A percentile compares a stretch with the other conserved stretches of the same genome.
Evolutionary conservation across 139 green algal genomes (phyloP).

Genomic region (Deuterostichococcus epilithicus): DNA sequence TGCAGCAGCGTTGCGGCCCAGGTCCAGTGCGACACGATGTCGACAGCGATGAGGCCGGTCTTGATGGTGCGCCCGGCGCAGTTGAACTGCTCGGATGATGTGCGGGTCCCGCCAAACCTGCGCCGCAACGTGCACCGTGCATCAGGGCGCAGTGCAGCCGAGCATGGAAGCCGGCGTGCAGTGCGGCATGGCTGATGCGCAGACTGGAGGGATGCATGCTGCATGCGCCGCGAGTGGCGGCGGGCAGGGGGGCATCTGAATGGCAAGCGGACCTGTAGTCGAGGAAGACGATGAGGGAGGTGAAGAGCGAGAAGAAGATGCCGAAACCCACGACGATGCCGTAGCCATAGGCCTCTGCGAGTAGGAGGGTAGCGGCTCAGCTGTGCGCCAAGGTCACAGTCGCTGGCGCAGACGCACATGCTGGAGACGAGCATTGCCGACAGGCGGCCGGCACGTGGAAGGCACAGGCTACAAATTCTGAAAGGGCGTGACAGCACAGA

Average conservation of each 20-base stretch:
- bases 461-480: background rate
- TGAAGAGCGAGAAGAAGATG: constrained; percentile 32
- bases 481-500: background rate
- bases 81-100: constrained; percentile 53
- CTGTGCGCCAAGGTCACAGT: too few relatives aligned
- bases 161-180: too few relatives aligned
- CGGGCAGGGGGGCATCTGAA: too few relatives aligned
- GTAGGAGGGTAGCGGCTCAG: too few relatives aligned
- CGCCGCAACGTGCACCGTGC: too few relatives aligned
- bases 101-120: constrained; percentile 25
- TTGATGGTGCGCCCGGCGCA: constrained; percentile 59
- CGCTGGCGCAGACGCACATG: too few relatives aligned
- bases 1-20: constrained; percentile 63
- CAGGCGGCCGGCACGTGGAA: too few relatives aligned
- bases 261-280: constrained; percentile 22
- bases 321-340: constrained; percentile 35
- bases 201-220: too few relatives aligned
- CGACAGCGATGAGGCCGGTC: constrained; percentile 58
- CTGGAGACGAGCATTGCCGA: too few relatives aligned
- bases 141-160: too few relatives aligned
- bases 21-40: constrained; percentile 35
- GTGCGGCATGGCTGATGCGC: too few relatives aligned
- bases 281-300: constrained; percentile 26
- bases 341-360: constrained; percentile 17
- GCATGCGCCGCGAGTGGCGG: too few relatives aligned